Evolutionary conservation across 306 rosid species (phyloP), one percentile per base, ranked within the genome.

Genomic region (Erythrophleum fordii): DNA sequence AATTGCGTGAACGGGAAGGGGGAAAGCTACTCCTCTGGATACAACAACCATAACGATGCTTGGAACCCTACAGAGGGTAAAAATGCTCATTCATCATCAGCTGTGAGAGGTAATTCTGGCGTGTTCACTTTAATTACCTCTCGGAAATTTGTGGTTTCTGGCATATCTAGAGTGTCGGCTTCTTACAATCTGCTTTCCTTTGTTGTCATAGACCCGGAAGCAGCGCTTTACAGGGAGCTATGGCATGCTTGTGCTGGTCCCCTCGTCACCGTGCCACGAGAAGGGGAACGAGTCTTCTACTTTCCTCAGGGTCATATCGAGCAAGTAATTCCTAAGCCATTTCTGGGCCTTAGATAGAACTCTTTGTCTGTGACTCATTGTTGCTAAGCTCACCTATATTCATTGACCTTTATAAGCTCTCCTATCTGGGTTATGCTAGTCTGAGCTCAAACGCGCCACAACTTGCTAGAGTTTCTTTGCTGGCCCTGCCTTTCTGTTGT

Each of bases 241-340:
- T 95, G 99, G 99, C 95, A 93, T 77, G 94, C 98, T n/a, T 95
- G 99, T 80, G 99, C 98, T 3, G 98, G 99, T 74, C 99, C 99
- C 22, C 90, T 95, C 1, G 99, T 95, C 28, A 89, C 99, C 0
- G 97, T 95, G 34, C 99, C 99, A 11, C 88, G 91, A 23, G 88
- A 90, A 85, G 69, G 88, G 62, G 94, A 95, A 35, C 91, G 82
- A 25, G 98, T 95, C 76, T 95, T 93, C 85, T 95, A 95, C 78
- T 95, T 95, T 79, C 99, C 98, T n/a, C 99, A 93, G 68, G 99
- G 99, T 49, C 99, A 95, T 85, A 93, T 95, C 72, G 98, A 93
- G 74, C 99, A 95, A 95, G 99, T 95, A 41, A 75, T 73, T 64
- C 23, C 77, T 25, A 18, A 45, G 42, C 79, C 48, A 56, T 56